Percentiles rank a stretch among this genome's conserved stretches.
These are phyloP conservation scores for Singerocomus inundabilis DNA, from an alignment of 1,284 basidiomycete species.

Conservation along the genomic window DNA sequence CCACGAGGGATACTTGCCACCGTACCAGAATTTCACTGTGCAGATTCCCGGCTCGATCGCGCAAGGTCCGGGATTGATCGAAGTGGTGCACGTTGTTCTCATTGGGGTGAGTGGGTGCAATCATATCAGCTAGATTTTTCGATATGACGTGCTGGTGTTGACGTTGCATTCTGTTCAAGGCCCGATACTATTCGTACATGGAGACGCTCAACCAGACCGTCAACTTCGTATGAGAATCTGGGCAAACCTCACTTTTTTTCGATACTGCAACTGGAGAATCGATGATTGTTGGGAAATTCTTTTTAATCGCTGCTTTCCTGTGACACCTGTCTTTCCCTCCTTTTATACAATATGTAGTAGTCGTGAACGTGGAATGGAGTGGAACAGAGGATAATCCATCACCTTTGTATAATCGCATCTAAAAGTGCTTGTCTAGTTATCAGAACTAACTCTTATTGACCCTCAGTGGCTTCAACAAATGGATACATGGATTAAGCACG, in stretches of 20 bases:
- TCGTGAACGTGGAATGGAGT: neutral
- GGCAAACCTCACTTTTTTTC: too few relatives aligned
- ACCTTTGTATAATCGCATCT: neutral
- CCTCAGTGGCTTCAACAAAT: too few relatives aligned
- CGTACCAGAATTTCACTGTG: conserved; percentile 31
- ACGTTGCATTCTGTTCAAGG: conserved; percentile 13
- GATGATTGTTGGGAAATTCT: too few relatives aligned
- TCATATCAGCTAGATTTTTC: too few relatives aligned
- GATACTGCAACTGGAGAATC: too few relatives aligned
- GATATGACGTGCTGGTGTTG: too few relatives aligned
- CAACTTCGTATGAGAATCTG: conserved; percentile 18
- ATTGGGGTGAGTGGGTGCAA: conserved; percentile 26
- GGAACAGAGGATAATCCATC: neutral
- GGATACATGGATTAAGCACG: too few relatives aligned
- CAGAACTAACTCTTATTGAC: neutral
- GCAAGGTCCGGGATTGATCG: conserved; percentile 20
- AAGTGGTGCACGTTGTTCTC: conserved; percentile 24
- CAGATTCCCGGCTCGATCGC: conserved; percentile 12
- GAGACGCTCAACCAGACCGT: conserved; percentile 31
- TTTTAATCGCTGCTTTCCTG: too few relatives aligned
- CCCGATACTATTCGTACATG: conserved; percentile 16
- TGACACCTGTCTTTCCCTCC: too few relatives aligned
- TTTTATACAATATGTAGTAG: neutral
- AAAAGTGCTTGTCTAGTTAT: neutral
- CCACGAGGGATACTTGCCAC: conserved; percentile 18